Percentiles rank a stretch among this genome's conserved stretches.
These are phyloP conservation scores for Bidens hawaiensis DNA, from an alignment of 140 eudicot genomes.

Conservation along the genomic window DNA sequence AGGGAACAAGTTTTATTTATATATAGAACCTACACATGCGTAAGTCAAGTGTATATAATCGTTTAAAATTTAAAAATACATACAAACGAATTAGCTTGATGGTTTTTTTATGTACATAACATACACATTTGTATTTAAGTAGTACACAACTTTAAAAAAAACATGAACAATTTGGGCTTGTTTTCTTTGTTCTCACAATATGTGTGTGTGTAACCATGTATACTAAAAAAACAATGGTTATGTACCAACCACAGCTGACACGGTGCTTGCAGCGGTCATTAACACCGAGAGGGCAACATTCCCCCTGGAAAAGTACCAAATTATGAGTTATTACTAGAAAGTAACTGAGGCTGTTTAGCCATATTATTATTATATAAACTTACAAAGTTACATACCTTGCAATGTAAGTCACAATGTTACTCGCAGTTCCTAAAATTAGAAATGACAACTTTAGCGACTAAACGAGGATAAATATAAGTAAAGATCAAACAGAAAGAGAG, in stretches of 20 bases:
- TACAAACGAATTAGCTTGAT: no score
- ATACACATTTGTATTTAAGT: no score
- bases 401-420: constrained; percentile 94
- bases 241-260: constrained; percentile 87
- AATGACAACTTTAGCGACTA: constrained; percentile 21
- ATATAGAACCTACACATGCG: no score
- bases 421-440: constrained; percentile 71
- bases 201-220: background rate
- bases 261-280: constrained; percentile 96
- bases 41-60: no score
- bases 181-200: no score
- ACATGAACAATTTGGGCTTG: no score
- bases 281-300: constrained; percentile 93
- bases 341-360: background rate
- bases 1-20: no score
- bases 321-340: constrained; percentile 20
- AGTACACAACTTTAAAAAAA: background rate
- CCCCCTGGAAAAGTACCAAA: constrained; percentile 48
- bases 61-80: no score
- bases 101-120: no score
- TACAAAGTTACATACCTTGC: constrained; percentile 58
- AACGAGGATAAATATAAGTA: constrained; percentile 3
- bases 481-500: constrained; percentile 13
- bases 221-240: constrained; percentile 14
- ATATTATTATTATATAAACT: no score